phyloP scores from a whole-genome alignment of 2,329 filamentous ascomycete species.

The Fusarium xyrophilum region DNA sequence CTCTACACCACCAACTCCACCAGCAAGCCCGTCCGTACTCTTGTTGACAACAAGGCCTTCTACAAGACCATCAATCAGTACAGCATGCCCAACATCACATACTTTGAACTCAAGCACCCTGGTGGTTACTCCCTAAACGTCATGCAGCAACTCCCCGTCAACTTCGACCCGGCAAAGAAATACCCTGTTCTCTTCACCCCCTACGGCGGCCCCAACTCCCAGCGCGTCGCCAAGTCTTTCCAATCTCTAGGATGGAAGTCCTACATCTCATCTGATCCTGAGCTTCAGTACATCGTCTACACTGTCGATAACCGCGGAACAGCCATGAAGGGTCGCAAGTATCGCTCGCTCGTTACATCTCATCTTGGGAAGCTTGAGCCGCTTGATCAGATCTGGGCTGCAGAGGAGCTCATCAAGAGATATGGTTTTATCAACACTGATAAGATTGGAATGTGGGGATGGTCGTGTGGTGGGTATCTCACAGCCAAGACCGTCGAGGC shows the following conservation, averaged over 20 bases:
- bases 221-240: conserved; percentile 66
- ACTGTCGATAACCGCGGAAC: conserved; percentile 74
- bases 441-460: conserved; percentile 72
- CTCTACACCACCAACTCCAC: conserved; percentile 65
- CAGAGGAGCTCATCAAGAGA: conserved; percentile 58
- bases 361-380: conserved; percentile 70
- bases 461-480: conserved; percentile 73
- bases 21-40: conserved; percentile 59
- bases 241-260: conserved; percentile 63
- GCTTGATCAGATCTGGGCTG: conserved; percentile 72
- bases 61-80: conserved; percentile 64
- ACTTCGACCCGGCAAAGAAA: conserved; percentile 67
- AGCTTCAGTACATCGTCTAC: conserved; percentile 71
- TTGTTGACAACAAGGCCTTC: conserved; percentile 66
- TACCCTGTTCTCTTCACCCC: conserved; percentile 73
- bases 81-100: conserved; percentile 69
- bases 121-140: conserved; percentile 69
- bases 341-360: conserved; percentile 63
- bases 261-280: conserved; percentile 71
- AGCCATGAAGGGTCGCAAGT: conserved; percentile 67
- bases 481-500: conserved; percentile 70
- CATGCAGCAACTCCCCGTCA: conserved; percentile 69
- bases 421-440: conserved; percentile 62
- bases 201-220: conserved; percentile 71
- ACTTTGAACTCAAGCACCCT: conserved; percentile 67